phyloP scores from a whole-genome alignment of 1,284 basidiomycete species.

The Porogramme epimiltina region DNA sequence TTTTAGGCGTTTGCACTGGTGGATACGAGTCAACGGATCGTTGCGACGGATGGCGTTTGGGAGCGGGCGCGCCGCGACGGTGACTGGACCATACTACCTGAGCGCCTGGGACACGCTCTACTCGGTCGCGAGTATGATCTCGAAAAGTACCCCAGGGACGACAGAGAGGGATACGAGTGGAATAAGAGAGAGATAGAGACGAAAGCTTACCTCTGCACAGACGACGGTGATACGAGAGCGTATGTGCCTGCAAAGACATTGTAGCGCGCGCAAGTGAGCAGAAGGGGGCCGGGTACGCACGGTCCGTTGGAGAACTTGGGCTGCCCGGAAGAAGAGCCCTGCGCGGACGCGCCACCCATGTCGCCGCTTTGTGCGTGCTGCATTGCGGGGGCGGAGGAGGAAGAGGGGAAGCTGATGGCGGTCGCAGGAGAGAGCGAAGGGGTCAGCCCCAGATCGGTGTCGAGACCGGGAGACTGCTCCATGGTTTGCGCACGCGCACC shows the following conservation, averaged over 20 bases:
- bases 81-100: not conserved
- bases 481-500: conserved; percentile 1
- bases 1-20: conserved; percentile 80
- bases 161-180: not conserved
- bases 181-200: conserved; percentile 9
- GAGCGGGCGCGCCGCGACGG: too few species aligned
- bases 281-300: conserved; percentile 25
- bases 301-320: conserved; percentile 32
- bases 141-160: not conserved
- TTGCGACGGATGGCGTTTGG: not conserved
- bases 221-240: conserved; percentile 80
- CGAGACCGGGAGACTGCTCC: conserved; percentile 13
- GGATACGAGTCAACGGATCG: conserved; percentile 5
- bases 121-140: not conserved
- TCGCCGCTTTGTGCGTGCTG: conserved; percentile 8
- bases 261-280: conserved; percentile 7
- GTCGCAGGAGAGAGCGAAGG: conserved; percentile 12
- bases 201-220: conserved; percentile 68
- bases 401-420: conserved; percentile 9
- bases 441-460: conserved; percentile 9
- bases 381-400: conserved; percentile 15
- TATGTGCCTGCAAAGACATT: conserved; percentile 53
- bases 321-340: conserved; percentile 2
- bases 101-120: not conserved
- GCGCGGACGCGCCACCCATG: not conserved